These are phyloP conservation scores for Pogostemon cablin DNA, from an alignment of 257 asterid species.

Conservation along the genomic window DNA sequence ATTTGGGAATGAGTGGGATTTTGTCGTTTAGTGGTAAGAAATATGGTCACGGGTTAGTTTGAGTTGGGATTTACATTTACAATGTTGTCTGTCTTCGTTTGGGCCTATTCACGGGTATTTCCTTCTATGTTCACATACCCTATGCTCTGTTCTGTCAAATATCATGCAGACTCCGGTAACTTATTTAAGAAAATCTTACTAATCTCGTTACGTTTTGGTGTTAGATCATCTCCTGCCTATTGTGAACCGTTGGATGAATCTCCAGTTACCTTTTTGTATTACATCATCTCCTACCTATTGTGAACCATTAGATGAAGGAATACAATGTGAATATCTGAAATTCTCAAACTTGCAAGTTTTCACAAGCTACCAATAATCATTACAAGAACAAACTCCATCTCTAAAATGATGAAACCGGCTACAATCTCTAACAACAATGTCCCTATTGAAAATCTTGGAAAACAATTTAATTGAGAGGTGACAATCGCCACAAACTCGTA, in stretches of 20 bases:
- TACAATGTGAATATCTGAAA: background rate
- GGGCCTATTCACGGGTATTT: background rate
- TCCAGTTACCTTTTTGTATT: too few relatives aligned
- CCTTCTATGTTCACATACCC: too few relatives aligned
- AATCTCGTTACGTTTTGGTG: too few relatives aligned
- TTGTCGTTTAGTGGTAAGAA: background rate
- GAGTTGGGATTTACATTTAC: background rate
- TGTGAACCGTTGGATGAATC: too few relatives aligned
- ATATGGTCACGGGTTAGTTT: slow-evolving; percentile 3
- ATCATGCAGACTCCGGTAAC: too few relatives aligned
- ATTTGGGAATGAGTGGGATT: background rate
- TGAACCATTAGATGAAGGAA: too few relatives aligned
- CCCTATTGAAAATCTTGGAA: slow-evolving; percentile 63
- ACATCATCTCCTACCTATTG: too few relatives aligned
- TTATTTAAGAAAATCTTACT: too few relatives aligned
- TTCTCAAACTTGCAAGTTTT: background rate
- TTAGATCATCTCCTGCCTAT: too few relatives aligned
- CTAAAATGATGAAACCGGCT: slow-evolving; percentile 87
- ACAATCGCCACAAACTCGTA: slow-evolving; percentile 84
- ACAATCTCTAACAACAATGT: slow-evolving; percentile 77
- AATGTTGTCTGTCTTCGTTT: background rate
- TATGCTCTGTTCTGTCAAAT: too few relatives aligned
- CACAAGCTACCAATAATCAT: slow-evolving; percentile 73
- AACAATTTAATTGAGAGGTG: slow-evolving; percentile 68
- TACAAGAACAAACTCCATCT: slow-evolving; percentile 76